Base-by-base conservation (phyloP, 345 rosid species). In the Rhizophora mangle region DNA sequence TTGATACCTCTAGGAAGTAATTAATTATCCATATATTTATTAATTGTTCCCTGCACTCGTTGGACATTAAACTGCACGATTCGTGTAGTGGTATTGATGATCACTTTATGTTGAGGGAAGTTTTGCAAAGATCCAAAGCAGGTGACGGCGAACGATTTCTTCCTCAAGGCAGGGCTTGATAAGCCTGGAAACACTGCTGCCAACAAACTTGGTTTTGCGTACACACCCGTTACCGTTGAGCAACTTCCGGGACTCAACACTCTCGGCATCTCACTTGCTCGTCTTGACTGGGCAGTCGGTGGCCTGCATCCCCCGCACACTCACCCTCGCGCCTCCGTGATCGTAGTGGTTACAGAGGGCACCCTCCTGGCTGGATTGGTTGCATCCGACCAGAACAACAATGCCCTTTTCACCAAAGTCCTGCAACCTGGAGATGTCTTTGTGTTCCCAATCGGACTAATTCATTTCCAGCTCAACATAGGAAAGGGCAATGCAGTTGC, bases 121-220 rank as follows among this genome's bases (percentile, higher is more conserved):
- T 68, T 68, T 19, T 47, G 72, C 72, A 68, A 68, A 46, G 64
- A 58, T 52, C 72, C 72, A 20, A 21, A 29, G 57, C 19, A 6
- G 2, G 63, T 39, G 11, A 60, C 18, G 6, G 56, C 24, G 5
- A n/a, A 60, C 6, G 65, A 68, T 60, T 68, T 68, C 57, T 55
- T 59, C 57, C 46, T 30, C 24, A 0, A 43, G 20, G 16, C 16
- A 2, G 58, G 72, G 19, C 64, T 68, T 19, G 29, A 47, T 18
- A n/a, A 21, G 2, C 65, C 46, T 8, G 47, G 63, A 47, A 30
- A 47, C 57, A 68, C 72, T 7, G 11, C 29, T 3, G 32, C 55
- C 22, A 21, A 30, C 30, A 11, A 6, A 5, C 30, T 43, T 20
- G 72, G 65, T 0, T 46, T 31, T 8, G 59, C 6, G 0, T 15